phyloP scores from a whole-genome alignment of 2,329 filamentous ascomycete genomes.

The Neurospora crassa region DNA sequence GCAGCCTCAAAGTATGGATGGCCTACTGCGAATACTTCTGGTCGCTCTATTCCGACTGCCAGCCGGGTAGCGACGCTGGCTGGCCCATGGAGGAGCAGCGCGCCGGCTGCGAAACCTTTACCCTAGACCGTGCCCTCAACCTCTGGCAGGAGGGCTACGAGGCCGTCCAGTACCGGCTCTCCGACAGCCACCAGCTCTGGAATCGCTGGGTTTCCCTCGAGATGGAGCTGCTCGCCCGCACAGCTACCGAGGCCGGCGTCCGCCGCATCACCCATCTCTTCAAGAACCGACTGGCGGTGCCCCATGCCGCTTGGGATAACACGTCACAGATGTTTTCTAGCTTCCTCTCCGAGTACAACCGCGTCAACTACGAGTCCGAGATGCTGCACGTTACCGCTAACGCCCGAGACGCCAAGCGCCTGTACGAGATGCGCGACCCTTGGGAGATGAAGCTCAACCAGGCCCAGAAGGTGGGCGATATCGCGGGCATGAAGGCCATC shows the following conservation, averaged over 20 bases:
- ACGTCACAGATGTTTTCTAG: conserved; percentile 67
- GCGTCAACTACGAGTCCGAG: conserved; percentile 59
- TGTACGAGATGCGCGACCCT: conserved; percentile 54
- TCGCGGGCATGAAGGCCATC: conserved; percentile 39
- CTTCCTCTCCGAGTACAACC: conserved; percentile 64
- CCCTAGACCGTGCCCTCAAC: conserved; percentile 53
- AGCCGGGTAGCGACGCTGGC: conserved; percentile 40
- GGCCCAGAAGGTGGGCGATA: conserved; percentile 46
- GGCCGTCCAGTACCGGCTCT: conserved; percentile 62
- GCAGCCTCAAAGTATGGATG: conserved; percentile 65
- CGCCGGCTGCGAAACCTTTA: conserved; percentile 63
- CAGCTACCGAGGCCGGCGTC: conserved; percentile 45
- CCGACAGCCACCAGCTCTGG: conserved; percentile 72
- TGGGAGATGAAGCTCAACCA: conserved; percentile 58
- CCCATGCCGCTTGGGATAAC: conserved; percentile 65
- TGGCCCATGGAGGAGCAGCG: conserved; percentile 60
- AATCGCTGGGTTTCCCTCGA: conserved; percentile 67
- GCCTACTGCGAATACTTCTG: conserved; percentile 72
- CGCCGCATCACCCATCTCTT: conserved; percentile 60
- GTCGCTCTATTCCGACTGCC: conserved; percentile 57
- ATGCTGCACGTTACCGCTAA: conserved; percentile 60
- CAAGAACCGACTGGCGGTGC: conserved; percentile 58
- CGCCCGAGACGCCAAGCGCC: conserved; percentile 53
- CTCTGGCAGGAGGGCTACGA: conserved; percentile 65
- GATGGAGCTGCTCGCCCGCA: conserved; percentile 53